Conservation (phyloP, 1,284 basidiomycete species). For the Rhodotorula mucilaginosa region DNA sequence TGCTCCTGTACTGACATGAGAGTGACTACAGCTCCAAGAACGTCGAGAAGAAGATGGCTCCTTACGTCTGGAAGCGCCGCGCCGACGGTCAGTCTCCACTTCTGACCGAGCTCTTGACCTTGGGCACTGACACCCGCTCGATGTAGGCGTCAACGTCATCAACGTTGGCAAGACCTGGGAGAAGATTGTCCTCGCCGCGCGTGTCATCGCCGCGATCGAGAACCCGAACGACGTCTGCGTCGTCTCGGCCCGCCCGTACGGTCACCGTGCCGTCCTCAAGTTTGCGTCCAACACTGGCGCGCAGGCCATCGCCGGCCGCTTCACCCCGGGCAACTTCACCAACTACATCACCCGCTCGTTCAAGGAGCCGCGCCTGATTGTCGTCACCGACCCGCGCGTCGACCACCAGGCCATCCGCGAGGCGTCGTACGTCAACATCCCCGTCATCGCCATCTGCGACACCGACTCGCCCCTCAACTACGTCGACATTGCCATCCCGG, state of each 20-base stretch:
- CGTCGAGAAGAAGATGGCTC: constrained; percentile 97
- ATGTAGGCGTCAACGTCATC: constrained; percentile 86
- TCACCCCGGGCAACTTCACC: constrained; percentile 94
- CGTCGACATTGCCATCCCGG: constrained; percentile 97
- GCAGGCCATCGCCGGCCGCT: constrained; percentile 96
- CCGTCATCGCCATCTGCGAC: constrained; percentile 97
- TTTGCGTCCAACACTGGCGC: constrained; percentile 97
- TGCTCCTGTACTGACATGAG: background rate
- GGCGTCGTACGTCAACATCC: constrained; percentile 99
- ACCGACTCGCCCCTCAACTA: constrained; percentile 96
- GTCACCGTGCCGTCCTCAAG: constrained; percentile 98
- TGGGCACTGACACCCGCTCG: background rate
- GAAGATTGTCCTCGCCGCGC: constrained; percentile 92
- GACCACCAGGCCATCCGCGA: constrained; percentile 99
- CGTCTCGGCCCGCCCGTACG: constrained; percentile 96
- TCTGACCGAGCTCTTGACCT: background rate
- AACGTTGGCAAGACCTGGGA: constrained; percentile 99
- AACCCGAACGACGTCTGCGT: constrained; percentile 98
- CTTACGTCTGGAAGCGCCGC: constrained; percentile 97
- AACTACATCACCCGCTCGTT: constrained; percentile 99
- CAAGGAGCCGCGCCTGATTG: constrained; percentile 98
- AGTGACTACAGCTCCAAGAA: constrained; percentile 71
- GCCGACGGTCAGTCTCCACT: constrained; percentile 65
- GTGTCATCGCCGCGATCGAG: constrained; percentile 82
- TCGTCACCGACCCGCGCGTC: constrained; percentile 97